Evolutionary conservation across 2,329 filamentous ascomycete genomes (phyloP).

Genomic region (Sclerotiophoma versabilis): DNA sequence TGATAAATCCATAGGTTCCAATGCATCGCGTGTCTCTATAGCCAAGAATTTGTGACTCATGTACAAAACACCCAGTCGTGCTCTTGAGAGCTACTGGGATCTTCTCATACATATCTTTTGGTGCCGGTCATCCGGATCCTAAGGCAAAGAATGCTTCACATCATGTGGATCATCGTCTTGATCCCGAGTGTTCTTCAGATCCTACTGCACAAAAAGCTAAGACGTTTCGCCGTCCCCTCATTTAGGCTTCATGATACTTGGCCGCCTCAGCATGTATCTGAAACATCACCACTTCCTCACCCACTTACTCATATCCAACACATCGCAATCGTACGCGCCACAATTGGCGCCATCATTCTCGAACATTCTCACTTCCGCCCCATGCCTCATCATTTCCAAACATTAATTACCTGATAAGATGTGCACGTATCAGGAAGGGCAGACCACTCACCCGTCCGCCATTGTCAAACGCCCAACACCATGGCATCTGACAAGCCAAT

Average conservation of each 20-base stretch:
- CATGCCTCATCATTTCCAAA: conserved; percentile 9
- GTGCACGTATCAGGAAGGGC: background rate
- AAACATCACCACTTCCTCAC: background rate
- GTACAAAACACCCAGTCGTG: background rate
- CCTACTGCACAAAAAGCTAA: background rate
- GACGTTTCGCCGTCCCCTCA: background rate
- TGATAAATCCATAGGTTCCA: background rate
- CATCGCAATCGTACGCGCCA: background rate
- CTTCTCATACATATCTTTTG: background rate
- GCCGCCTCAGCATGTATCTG: background rate
- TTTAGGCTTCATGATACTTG: background rate
- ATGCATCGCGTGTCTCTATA: background rate
- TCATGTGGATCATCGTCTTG: too few species aligned
- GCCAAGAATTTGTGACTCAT: background rate
- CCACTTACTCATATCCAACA: background rate
- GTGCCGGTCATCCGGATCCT: background rate
- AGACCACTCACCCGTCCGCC: background rate
- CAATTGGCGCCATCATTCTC: background rate
- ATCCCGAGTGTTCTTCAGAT: too few species aligned
- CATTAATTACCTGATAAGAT: background rate
- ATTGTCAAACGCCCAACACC: background rate
- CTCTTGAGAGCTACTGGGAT: background rate
- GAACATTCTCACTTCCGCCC: background rate
- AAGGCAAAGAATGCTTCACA: background rate
- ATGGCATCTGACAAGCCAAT: background rate